Conservation (phyloP, 2,329 filamentous ascomycete species). For the Diaporthe aspalathi region DNA sequence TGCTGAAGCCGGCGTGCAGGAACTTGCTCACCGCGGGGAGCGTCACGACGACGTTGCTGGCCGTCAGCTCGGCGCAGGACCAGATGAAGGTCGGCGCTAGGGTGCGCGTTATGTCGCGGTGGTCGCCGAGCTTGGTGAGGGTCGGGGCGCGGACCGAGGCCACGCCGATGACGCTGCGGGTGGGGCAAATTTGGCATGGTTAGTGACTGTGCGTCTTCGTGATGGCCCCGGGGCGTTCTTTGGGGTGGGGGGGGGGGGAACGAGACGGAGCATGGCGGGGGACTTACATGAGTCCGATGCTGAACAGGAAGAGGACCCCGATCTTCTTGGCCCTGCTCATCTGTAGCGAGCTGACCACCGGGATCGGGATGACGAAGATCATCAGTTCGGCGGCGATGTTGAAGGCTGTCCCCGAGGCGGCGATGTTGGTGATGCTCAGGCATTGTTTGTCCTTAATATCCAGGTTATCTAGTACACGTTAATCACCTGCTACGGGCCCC, state of each 20-base stretch:
- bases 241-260: too few relatives aligned
- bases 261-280: too few relatives aligned
- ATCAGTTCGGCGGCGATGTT: constrained; percentile 18
- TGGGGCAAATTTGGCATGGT: fast-evolving
- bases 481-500: too few relatives aligned
- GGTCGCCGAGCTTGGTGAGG: constrained; percentile 1
- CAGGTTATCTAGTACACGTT: too few relatives aligned
- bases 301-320: constrained; percentile 8
- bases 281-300: constrained; percentile 13
- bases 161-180: neutral
- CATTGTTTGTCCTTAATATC: constrained; percentile 8
- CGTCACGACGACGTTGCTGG: constrained; percentile 20
- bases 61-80: constrained; percentile 23
- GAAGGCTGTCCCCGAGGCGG: constrained; percentile 2
- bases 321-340: constrained; percentile 16
- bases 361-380: constrained; percentile 11
- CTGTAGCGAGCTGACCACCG: constrained; percentile 11
- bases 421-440: constrained; percentile 5
- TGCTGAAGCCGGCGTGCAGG: constrained; percentile 12
- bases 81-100: constrained; percentile 17
- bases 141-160: constrained; percentile 15
- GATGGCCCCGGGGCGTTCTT: too few relatives aligned
- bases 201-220: neutral
- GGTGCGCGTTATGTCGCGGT: constrained; percentile 5
- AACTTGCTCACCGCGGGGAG: constrained; percentile 19